phyloP scores from a whole-genome alignment of 2,329 filamentous ascomycete genomes.

The Trichoderma semiorbis region DNA sequence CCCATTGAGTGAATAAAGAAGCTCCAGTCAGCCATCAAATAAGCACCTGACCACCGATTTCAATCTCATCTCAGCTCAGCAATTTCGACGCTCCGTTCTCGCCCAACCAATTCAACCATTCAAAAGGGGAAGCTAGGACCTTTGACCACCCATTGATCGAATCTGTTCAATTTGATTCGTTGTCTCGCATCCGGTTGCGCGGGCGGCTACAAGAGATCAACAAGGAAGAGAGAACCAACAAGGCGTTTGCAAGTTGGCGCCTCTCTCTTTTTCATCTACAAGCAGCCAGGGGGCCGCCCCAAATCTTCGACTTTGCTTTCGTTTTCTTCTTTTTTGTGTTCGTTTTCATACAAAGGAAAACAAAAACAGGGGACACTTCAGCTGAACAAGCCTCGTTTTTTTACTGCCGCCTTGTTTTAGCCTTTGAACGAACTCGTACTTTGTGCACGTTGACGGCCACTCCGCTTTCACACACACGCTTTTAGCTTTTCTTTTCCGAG shows the following conservation, averaged over 20 bases:
- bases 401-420: neutral
- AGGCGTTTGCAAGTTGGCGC: neutral
- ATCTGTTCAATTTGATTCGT: neutral
- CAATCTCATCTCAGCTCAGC: neutral
- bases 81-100: neutral
- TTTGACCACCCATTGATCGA: neutral
- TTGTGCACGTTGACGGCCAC: neutral
- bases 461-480: conserved; percentile 16
- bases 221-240: neutral
- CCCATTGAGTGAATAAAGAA: neutral
- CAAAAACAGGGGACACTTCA: neutral
- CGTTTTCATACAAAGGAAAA: conserved; percentile 13
- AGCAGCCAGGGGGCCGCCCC: neutral
- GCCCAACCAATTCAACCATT: neutral
- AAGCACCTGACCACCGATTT: conserved; percentile 1
- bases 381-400: conserved; percentile 12
- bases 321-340: neutral
- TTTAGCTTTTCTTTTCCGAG: conserved; percentile 9
- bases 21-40: neutral
- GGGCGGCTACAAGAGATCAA: neutral
- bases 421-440: conserved; percentile 14
- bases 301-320: neutral
- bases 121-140: neutral
- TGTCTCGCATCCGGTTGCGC: conserved; percentile 15
- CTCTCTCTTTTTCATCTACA: neutral